phyloP scores from a whole-genome alignment of 768 basidiomycete genomes.

The Phylloporus sp. region DNA sequence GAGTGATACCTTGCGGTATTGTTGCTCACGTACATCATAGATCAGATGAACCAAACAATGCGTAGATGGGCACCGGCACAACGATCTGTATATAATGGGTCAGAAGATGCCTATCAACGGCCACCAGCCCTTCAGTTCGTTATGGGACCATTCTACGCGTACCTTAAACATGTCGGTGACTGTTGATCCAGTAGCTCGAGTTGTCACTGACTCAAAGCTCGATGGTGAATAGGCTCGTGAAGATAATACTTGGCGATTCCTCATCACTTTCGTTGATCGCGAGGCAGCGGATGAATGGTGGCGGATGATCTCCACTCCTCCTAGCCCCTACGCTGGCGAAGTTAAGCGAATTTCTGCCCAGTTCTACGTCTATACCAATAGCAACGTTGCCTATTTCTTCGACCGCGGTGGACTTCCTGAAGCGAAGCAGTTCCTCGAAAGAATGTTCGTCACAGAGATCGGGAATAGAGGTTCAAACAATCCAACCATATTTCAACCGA shows the following conservation, averaged over 20 bases:
- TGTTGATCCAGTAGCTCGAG: background rate
- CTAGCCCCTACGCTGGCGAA: background rate
- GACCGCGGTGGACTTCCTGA: background rate
- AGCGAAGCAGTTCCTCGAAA: background rate
- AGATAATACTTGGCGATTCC: background rate
- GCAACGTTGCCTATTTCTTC: background rate
- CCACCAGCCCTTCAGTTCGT: background rate
- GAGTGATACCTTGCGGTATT: background rate
- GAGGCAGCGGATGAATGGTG: conserved; percentile 29
- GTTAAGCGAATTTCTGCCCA: conserved; percentile 1
- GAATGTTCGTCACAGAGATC: background rate
- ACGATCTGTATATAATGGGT: background rate
- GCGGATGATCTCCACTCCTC: conserved; percentile 16
- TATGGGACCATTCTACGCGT: background rate
- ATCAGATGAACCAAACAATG: background rate
- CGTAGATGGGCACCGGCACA: background rate
- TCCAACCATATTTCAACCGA: background rate
- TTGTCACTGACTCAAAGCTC: background rate
- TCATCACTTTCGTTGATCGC: conserved; percentile 21
- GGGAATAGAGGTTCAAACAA: background rate
- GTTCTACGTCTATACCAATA: background rate
- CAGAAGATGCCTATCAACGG: background rate
- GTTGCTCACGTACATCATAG: no score
- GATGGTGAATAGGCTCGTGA: background rate
- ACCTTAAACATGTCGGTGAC: background rate